These are phyloP conservation scores for Helianthus tuberosus DNA, from an alignment of 129 eudicot genomes.

Conservation along the genomic window DNA sequence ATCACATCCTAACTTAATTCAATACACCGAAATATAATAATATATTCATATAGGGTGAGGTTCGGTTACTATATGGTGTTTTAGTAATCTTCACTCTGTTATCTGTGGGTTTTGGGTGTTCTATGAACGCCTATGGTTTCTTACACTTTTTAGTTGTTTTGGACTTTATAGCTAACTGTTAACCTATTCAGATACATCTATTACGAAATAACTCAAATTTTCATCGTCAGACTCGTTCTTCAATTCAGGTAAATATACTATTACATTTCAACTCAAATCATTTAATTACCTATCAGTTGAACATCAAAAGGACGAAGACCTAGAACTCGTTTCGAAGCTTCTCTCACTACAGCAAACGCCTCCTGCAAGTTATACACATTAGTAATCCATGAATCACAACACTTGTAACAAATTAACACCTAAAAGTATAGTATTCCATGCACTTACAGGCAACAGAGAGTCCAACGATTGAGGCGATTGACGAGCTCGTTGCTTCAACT, in stretches of 20 bases:
- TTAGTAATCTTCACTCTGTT: no score
- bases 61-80: no score
- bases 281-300: slow-evolving; percentile 70
- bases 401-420: neutral
- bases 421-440: no score
- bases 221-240: neutral
- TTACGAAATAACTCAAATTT: neutral
- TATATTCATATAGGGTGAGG: no score
- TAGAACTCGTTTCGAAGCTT: slow-evolving; percentile 92
- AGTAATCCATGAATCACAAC: slow-evolving; percentile 17
- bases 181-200: no score
- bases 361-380: slow-evolving; percentile 58
- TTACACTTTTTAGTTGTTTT: no score
- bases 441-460: slow-evolving; percentile 66
- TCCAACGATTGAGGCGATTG: slow-evolving; percentile 61
- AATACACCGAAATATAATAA: no score
- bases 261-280: neutral
- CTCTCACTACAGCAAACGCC: slow-evolving; percentile 92
- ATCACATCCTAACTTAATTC: no score
- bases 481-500: slow-evolving; percentile 58
- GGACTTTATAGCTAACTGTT: no score
- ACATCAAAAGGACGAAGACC: slow-evolving; percentile 99
- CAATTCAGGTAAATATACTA: neutral
- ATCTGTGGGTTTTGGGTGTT: no score
- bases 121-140: no score